Percentiles rank a stretch among this genome's conserved stretches.
Evolutionary conservation across 2,329 filamentous ascomycete species (phyloP).

Genomic region (Trichophyton benhamiae): DNA sequence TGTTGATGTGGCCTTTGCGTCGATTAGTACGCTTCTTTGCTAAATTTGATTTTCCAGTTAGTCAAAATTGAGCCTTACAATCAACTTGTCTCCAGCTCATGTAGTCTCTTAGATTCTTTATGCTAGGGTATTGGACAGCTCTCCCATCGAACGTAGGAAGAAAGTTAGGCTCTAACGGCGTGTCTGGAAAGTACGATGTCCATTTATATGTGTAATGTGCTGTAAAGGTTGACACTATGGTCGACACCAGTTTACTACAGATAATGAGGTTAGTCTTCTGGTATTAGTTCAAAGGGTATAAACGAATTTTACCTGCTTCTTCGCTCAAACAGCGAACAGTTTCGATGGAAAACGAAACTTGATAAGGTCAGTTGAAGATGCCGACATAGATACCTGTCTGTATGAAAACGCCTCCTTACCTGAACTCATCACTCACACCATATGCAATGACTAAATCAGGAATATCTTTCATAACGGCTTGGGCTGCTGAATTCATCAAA

Average conservation of each 20-base stretch:
- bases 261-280: neutral
- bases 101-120: slow-evolving; percentile 78
- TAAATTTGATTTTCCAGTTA: neutral
- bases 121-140: slow-evolving; percentile 76
- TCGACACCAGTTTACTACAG: slow-evolving; percentile 73
- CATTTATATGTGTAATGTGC: slow-evolving; percentile 78
- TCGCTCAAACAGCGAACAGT: slow-evolving; percentile 70
- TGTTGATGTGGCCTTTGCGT: slow-evolving; percentile 76
- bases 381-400: neutral
- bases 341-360: slow-evolving; percentile 82
- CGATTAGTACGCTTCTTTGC: neutral
- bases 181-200: slow-evolving; percentile 61
- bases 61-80: slow-evolving; percentile 46
- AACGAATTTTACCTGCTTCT: slow-evolving; percentile 52
- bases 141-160: slow-evolving; percentile 87
- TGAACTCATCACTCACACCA: slow-evolving; percentile 90
- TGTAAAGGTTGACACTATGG: slow-evolving; percentile 84
- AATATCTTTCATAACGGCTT: slow-evolving; percentile 67
- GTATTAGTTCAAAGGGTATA: no score
- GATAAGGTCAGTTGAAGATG: neutral
- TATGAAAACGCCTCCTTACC: slow-evolving; percentile 14
- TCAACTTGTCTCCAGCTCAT: slow-evolving; percentile 96
- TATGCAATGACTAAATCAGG: slow-evolving; percentile 81
- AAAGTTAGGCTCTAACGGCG: slow-evolving; percentile 52
- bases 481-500: slow-evolving; percentile 91